phyloP scores from a whole-genome alignment of 192 early-diverging fungal genomes.

The Linnemannia elongata region DNA sequence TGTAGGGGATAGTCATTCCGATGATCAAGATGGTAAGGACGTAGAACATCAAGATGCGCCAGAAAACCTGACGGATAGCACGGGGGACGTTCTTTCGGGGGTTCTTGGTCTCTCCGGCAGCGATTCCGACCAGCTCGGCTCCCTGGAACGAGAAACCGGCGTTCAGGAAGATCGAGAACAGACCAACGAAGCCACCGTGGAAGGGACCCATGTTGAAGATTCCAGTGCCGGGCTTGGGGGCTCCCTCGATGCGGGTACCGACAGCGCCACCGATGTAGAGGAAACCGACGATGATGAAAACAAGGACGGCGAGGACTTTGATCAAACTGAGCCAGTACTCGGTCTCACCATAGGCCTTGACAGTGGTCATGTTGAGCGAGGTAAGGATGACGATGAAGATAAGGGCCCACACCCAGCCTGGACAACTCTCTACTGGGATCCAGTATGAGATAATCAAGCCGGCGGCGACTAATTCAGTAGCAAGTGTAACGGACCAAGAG shows the following conservation, averaged over 20 bases:
- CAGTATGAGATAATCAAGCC: slow-evolving; percentile 80
- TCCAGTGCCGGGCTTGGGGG: slow-evolving; percentile 49
- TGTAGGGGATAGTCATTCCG: slow-evolving; percentile 85
- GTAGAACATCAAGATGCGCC: slow-evolving; percentile 90
- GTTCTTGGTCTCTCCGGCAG: slow-evolving; percentile 91
- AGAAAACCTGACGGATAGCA: slow-evolving; percentile 84
- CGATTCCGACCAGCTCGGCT: slow-evolving; percentile 91
- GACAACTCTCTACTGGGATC: slow-evolving; percentile 29
- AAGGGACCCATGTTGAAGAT: slow-evolving; percentile 65
- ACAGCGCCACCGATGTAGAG: slow-evolving; percentile 73
- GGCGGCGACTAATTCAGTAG: slow-evolving; percentile 82
- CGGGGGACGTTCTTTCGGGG: slow-evolving; percentile 82
- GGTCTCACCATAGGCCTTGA: slow-evolving; percentile 84
- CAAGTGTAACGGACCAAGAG: slow-evolving; percentile 73
- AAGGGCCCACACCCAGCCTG: slow-evolving; percentile 63
- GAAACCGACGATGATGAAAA: slow-evolving; percentile 84
- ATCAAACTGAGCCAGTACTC: slow-evolving; percentile 85
- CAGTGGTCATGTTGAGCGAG: slow-evolving; percentile 74
- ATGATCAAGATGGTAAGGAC: slow-evolving; percentile 87
- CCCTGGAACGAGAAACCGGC: slow-evolving; percentile 91
- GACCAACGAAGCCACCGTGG: slow-evolving; percentile 70
- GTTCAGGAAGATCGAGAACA: slow-evolving; percentile 77
- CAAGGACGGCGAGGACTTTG: slow-evolving; percentile 81
- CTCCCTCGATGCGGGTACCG: slow-evolving; percentile 67
- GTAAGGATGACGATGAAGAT: slow-evolving; percentile 74